Evolutionary conservation across 2,329 filamentous ascomycete genomes (phyloP), one percentile per base, ranked within the genome.

Genomic region (Bipolaris sorokiniana): DNA sequence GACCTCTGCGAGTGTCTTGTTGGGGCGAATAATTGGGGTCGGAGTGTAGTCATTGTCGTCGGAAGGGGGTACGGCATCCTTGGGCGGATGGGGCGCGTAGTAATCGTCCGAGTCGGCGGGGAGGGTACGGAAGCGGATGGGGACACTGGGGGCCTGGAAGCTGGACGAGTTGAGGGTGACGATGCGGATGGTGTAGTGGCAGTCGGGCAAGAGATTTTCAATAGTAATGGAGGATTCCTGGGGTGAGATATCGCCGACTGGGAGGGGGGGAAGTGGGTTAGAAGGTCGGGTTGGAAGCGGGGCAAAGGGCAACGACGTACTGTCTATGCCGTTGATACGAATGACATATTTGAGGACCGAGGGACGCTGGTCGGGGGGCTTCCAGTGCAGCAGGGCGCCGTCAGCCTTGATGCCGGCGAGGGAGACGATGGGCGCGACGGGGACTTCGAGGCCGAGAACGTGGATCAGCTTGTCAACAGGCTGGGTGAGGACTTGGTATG

Each of bases 371-470:
- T 86, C 85, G 0, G 91, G 89, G 58, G 88, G 86, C 60, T 92
- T 91, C 95, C 95, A 99, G 76, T 93, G 92, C 41, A 99, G 83
- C 28, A 93, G 90, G 31, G 96, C 90, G 54, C 92, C 91, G 74
- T 96, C 91, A 26, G 91, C 84, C 66, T 90, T 90, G 68, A 99
- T 95, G 62, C 90, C 92, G 53, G 94, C 92, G 33, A 99, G 86
- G 50, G 92, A 96, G 38, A 98, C 90, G 73, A 93, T 88, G 50
- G 95, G 95, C 22, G 91, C 84, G 61, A 92, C 89, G 59, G 95
- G 95, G 49, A 99, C 94, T 73, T 99, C 95, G 74, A 98, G 88
- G 58, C 94, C 93, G 46, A 99, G 87, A 48, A 97, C 91, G 67
- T 88, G 88, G 69, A 98, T 93, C 46, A 99, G 86, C 63, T 96